Base-by-base conservation (phyloP, 306 rosid species). In the Alnus glutinosa region DNA sequence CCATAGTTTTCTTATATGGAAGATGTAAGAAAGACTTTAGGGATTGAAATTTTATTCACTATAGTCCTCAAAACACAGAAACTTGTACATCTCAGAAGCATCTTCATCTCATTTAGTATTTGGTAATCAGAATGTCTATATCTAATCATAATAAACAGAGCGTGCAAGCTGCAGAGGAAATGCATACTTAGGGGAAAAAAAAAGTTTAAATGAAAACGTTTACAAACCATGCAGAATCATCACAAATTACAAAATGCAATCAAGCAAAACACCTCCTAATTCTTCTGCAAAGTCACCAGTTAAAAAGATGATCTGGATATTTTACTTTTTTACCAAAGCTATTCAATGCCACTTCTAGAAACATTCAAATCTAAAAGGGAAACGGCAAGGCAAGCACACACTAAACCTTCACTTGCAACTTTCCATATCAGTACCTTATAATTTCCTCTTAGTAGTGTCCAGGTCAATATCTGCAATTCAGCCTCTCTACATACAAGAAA, bases 391-490 rank as follows among this genome's bases (percentile, higher is more conserved):
- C 70, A 6, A 64, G 23, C 46, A 64, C 15, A 64, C 9, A 5
- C 2, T 55, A 64, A 32, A 64, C 19, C 48, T 64, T 64, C 48
- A 64, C 70, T 64, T 36, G 70, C 70, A 64, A n/a, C 70, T 64
- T 36, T 64, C 44, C 42, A 61, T 30, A 28, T 37, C 70, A 34
- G 47, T 36, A 36, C 18, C 9, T 14, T 2, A 3, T 64, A 37
- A 13, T 63, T 59, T 34, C 69, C 37, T 63, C 46, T 5, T 11
- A 37, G 42, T 64, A 37, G 23, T 37, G 13, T 37, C 70, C 16
- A 64, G 70, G 23, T 64, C 48, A 36, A 36, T 64, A 64, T 64
- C 13, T 5, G 70, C 23, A 15, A 30, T 61, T 64, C 70, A 64
- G 47, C 23, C 70, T 64, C 12, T 16, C n/a, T 64, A 16, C 4